Percentiles rank a stretch among this genome's conserved stretches.
Conservation (phyloP, 441 rosid species). For the Breynia disticha region DNA sequence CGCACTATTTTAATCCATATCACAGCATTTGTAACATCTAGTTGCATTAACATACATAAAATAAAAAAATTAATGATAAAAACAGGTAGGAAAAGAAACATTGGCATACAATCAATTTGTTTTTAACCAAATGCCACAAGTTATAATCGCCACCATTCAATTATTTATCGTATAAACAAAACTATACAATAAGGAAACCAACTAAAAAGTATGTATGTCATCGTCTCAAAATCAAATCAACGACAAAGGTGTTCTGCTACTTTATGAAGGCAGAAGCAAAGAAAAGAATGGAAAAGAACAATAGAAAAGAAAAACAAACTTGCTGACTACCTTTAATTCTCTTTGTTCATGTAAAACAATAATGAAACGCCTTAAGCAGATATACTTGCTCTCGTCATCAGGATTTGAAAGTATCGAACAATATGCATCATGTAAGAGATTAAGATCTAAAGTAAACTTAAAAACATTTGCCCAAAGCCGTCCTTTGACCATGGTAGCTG, state of each 20-base stretch:
- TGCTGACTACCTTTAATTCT: conserved; percentile 59
- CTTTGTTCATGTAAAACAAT: conserved; percentile 83
- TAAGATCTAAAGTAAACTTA: conserved; percentile 84
- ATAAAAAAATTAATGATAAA: not conserved
- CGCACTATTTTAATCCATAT: not conserved
- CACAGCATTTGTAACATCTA: not conserved
- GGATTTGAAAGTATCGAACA: conserved; percentile 98
- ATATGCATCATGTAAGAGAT: conserved; percentile 81
- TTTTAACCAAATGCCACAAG: not conserved
- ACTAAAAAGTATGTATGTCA: not conserved
- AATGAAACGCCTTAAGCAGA: conserved; percentile 90
- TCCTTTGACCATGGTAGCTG: conserved; percentile 57
- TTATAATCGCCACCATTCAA: not conserved
- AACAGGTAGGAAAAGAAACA: not conserved
- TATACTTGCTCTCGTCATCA: conserved; percentile 91
- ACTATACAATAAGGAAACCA: not conserved
- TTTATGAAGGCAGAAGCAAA: conserved; percentile 3
- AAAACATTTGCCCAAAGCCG: conserved; percentile 94
- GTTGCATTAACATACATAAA: not conserved
- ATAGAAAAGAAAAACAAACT: not conserved
- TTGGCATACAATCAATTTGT: not conserved
- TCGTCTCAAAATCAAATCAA: not conserved
- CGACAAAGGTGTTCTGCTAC: conserved; percentile 2
- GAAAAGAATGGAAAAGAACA: not conserved
- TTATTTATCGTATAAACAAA: not conserved